phyloP scores from a whole-genome alignment of 2,329 filamentous ascomycete genomes.

The Ophiocordyceps robertsii region DNA sequence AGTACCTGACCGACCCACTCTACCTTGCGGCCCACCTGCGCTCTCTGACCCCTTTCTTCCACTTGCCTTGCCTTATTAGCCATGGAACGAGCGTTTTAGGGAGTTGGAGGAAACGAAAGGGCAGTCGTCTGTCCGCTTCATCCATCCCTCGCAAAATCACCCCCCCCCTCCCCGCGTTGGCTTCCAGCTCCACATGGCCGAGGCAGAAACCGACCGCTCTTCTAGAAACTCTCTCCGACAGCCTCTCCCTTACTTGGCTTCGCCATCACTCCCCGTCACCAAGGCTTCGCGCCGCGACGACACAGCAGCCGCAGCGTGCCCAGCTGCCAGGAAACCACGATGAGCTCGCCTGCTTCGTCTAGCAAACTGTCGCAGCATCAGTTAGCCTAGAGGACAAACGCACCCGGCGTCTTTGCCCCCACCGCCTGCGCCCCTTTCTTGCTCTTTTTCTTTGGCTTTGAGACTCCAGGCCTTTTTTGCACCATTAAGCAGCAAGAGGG shows the following conservation, averaged over 20 bases:
- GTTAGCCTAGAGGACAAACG: constrained; percentile 12
- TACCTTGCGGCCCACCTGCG: not conserved
- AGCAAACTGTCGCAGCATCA: constrained; percentile 13
- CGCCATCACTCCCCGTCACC: not conserved
- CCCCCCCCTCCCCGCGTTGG: not conserved
- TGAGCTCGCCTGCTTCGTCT: constrained; percentile 15
- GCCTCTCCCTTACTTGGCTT: not conserved
- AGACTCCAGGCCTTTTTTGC: constrained; percentile 8
- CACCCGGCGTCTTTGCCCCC: too few species aligned
- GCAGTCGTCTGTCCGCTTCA: not conserved
- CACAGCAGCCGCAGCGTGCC: not conserved
- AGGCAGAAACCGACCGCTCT: not conserved
- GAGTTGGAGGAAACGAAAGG: not conserved
- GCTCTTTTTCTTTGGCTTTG: constrained; percentile 6
- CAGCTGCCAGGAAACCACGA: constrained; percentile 10
- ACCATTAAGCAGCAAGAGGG: constrained; percentile 9
- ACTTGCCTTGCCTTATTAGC: not conserved
- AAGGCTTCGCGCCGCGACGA: not conserved
- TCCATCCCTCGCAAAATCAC: not conserved
- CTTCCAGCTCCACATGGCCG: constrained; percentile 1
- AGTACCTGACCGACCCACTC: not conserved
- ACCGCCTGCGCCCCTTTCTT: not conserved
- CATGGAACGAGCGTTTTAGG: constrained; percentile 2
- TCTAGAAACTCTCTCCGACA: not conserved
- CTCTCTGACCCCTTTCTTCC: not conserved